Conservation (phyloP, 2,329 filamentous ascomycete genomes). For the Periconia macrospinosa region DNA sequence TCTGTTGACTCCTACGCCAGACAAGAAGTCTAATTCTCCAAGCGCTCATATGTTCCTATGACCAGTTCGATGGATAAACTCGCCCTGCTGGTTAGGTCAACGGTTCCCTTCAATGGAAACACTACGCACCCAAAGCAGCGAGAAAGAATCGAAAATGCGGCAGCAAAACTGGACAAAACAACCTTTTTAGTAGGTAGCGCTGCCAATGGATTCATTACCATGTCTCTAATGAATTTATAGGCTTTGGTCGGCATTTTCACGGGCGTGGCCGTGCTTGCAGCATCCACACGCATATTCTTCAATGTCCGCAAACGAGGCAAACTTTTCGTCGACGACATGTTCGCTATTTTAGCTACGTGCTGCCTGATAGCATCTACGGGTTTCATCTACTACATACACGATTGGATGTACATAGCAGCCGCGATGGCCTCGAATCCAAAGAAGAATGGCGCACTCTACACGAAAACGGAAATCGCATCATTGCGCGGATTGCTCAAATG, state of each 20-base stretch:
- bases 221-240: background rate
- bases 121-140: too few relatives aligned
- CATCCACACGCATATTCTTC: background rate
- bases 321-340: slow-evolving; percentile 2
- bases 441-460: slow-evolving; percentile 2
- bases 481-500: slow-evolving; percentile 2
- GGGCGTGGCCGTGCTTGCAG: background rate
- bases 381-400: background rate
- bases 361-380: slow-evolving; percentile 1
- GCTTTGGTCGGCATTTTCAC: background rate
- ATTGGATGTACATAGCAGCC: background rate
- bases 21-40: too few relatives aligned
- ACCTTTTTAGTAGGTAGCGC: background rate
- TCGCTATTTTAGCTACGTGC: background rate
- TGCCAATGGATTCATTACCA: background rate
- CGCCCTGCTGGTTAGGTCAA: too few relatives aligned
- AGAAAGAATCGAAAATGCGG: background rate
- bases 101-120: too few relatives aligned
- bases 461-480: background rate
- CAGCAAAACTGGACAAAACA: background rate
- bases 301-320: background rate
- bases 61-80: too few relatives aligned
- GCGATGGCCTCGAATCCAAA: background rate
- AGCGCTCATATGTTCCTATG: too few relatives aligned
- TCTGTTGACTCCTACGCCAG: too few relatives aligned